Conservation (phyloP, 805 yeast species). For the Blastobotrys chiropterorum region DNA sequence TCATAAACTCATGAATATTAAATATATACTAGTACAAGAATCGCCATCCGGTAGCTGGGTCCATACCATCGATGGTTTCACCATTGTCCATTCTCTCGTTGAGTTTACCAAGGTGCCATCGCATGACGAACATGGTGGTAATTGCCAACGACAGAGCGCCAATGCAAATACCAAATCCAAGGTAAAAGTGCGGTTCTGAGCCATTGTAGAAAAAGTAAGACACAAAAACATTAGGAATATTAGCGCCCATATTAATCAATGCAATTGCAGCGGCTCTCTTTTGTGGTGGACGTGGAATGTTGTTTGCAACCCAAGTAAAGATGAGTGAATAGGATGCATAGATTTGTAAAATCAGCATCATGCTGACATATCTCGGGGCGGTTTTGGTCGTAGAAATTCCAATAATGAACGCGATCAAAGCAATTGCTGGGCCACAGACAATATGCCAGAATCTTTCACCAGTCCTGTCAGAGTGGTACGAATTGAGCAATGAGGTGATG, state of each 20-base stretch:
- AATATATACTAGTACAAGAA: constrained; percentile 14
- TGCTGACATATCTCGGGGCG: constrained; percentile 52
- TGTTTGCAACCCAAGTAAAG: constrained; percentile 51
- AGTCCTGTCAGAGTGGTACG: constrained; percentile 49
- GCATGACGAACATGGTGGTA: constrained; percentile 12
- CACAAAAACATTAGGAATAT: constrained; percentile 24
- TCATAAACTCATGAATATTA: no score
- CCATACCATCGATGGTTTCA: constrained; percentile 23
- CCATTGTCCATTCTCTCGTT: constrained; percentile 23
- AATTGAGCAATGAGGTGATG: constrained; percentile 46
- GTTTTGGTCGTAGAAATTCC: constrained; percentile 37
- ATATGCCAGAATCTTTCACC: constrained; percentile 51
- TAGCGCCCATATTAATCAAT: constrained; percentile 38
- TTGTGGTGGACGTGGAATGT: constrained; percentile 51
- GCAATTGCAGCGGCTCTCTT: constrained; percentile 54
- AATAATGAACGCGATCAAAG: constrained; percentile 28
- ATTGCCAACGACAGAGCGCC: constrained; percentile 15
- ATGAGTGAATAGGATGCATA: constrained; percentile 49
- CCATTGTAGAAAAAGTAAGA: constrained; percentile 20
- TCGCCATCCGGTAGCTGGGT: constrained; percentile 25
- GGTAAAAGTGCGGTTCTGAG: constrained; percentile 23
- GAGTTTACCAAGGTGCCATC: constrained; percentile 11
- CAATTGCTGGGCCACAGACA: constrained; percentile 37
- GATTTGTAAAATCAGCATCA: constrained; percentile 47
- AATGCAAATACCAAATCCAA: constrained; percentile 24